These are phyloP conservation scores for Asclepias syriaca DNA, from an alignment of 257 asterid genomes.

Conservation along the genomic window DNA sequence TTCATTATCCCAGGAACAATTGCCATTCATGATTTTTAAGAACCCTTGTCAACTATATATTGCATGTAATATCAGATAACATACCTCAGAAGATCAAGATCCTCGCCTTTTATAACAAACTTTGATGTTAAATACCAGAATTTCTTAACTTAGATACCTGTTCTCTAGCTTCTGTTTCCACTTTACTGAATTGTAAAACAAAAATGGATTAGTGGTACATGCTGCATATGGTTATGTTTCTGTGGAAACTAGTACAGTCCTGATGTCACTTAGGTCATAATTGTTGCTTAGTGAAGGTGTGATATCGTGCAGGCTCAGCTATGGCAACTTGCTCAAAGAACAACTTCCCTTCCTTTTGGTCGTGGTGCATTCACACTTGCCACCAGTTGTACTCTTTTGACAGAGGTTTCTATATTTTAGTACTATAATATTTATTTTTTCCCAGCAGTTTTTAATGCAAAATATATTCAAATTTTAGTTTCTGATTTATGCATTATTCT, in stretches of 20 bases:
- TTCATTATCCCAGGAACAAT: neutral
- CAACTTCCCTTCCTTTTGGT: slow-evolving; percentile 95
- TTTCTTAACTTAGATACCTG: neutral
- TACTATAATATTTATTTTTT: slow-evolving; percentile 4
- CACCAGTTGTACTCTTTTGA: slow-evolving; percentile 79
- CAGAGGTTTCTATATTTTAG: slow-evolving; percentile 58
- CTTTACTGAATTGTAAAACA: neutral
- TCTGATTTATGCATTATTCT: slow-evolving; percentile 12
- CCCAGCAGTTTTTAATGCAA: neutral
- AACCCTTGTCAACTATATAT: neutral
- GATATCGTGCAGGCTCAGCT: slow-evolving; percentile 63
- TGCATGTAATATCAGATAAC: neutral
- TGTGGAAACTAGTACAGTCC: neutral
- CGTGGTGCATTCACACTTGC: slow-evolving; percentile 99
- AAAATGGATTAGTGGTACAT: neutral
- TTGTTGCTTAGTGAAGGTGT: neutral
- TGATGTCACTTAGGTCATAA: neutral
- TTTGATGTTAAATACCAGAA: neutral
- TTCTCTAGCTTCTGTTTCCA: neutral
- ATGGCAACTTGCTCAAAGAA: slow-evolving; percentile 99
- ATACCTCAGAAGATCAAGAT: neutral
- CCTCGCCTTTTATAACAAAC: neutral
- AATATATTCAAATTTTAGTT: neutral
- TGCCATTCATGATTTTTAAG: neutral
- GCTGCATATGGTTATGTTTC: neutral